These are phyloP conservation scores for Geotrichum carabidarum DNA, from an alignment of 1,139 yeast species.

Conservation along the genomic window DNA sequence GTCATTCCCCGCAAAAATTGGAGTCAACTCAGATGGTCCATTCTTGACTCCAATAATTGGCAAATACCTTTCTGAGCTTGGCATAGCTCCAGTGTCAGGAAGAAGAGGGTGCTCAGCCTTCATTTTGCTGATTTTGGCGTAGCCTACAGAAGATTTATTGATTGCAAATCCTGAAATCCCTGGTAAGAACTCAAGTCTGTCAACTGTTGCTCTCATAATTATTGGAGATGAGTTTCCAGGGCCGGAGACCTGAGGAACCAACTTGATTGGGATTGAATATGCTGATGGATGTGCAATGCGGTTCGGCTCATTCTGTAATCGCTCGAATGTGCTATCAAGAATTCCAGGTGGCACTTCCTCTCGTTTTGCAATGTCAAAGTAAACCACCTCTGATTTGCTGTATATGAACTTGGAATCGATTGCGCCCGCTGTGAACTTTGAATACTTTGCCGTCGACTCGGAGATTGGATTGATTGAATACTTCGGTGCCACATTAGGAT, in stretches of 20 bases:
- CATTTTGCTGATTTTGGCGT: not conserved
- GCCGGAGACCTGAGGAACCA: not conserved
- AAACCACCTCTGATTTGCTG: not conserved
- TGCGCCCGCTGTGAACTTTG: not conserved
- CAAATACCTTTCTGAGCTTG: not conserved
- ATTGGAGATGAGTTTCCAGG: not conserved
- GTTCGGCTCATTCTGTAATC: not conserved
- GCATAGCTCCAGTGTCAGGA: not conserved
- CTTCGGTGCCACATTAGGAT: not conserved
- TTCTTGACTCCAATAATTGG: conserved; percentile 4
- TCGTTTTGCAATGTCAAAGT: conserved; percentile 2
- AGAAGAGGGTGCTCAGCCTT: conserved; percentile 9
- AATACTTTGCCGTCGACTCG: not conserved
- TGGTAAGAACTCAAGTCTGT: conserved; percentile 8
- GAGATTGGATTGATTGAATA: not conserved
- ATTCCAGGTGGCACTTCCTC: not conserved
- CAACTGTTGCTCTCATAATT: not conserved
- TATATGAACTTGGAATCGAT: not conserved
- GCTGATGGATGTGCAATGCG: conserved; percentile 1
- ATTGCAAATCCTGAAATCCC: conserved; percentile 11
- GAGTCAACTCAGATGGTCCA: conserved; percentile 11
- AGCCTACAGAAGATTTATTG: not conserved
- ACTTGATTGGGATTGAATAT: conserved; percentile 4
- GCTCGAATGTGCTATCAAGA: not conserved
- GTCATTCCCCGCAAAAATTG: conserved; percentile 10